Evolutionary conservation across 1,139 yeast species (phyloP), one percentile per base, ranked within the genome.

Genomic region (Scheffersomyces lignicola): DNA sequence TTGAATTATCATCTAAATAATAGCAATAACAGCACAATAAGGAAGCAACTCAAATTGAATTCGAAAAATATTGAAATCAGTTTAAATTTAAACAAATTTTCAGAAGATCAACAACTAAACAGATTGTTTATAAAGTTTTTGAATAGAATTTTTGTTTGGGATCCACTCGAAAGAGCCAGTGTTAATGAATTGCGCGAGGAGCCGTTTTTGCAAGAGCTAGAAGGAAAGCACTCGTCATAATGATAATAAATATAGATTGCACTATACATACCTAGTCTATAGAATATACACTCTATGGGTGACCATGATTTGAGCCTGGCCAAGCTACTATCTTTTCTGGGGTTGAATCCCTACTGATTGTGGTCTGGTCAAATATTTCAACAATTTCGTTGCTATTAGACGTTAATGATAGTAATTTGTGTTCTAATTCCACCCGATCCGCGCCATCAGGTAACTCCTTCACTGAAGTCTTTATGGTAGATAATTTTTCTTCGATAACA

Each of bases 271-370:
- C 23, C 12, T 21, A 18, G 11, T 18, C 13, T 15, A 15, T 31
- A 33, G 11, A 18, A 13, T 22, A n/a, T n/a, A n/a, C n/a, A n/a
- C 17, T 20, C 50, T 43, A 72, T 7, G 85, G 85, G 50, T 80
- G 86, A 0, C 83, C 83, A 49, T 78, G 84, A 43, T 79, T 70
- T 5, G 78, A 69, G 0, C 85, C 84, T 0, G 86, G 86, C 86
- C 86, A 80, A 1, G 86, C 86, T 24, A 75, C 63, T 7, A 80
- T 65, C 34, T 54, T 59, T 35, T 69, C 73, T 5, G 69, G 66
- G 5, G 64, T 60, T 1, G 61, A 49, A 3, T 60, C 54, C 31
- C 58, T 42, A 32, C 62, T 58, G 20, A 52, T 48, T 3, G 35
- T 27, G 1, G 39, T 40, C 15, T 39, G 45, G 3, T 51, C 55